Evolutionary conservation across 805 yeast species (phyloP), one percentile per base, ranked within the genome.

Genomic region (Monosporozyma aerobia): DNA sequence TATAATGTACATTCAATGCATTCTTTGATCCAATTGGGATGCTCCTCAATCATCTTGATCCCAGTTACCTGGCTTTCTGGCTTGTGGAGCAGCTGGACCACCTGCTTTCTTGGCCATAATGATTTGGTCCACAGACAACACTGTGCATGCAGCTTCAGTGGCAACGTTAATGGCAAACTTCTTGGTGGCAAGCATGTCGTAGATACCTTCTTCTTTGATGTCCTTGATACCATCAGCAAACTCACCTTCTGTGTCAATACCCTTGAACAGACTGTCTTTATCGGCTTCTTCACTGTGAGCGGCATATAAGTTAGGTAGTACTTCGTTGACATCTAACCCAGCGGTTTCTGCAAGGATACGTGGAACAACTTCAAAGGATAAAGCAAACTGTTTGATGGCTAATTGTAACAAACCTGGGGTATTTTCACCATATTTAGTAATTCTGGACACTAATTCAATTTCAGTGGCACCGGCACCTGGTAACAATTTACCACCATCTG

Each of bases 91-190:
- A 33, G 75, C 83, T 48, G 99, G 99, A 23, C 99, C 99, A 59
- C 99, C 99, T 2, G 98, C 97, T 69, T 97, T 82, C 80, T 92
- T 92, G 46, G 99, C 98, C 94, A 92, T 94, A 67, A 92, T 94
- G 63, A 92, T 92, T 77, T 92, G 98, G 69, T 94, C 98, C 49
- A 94, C 94, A 27, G 95, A 83, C 39, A 35, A 13, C 39, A 13
- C 39, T 35, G 29, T 27, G 29, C 29, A 27, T 27, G 29, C 29
- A 27, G 29, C 39, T 35, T 13, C 16, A 35, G 39, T n/a, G 39
- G 39, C 39, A 35, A 35, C 39, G 10, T 83, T 81, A 59, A 94
- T 85, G 47, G 97, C 99, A 56, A 88, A 85, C 63, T 77, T 79
- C 76, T 94, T 92, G 44, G 90, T 78, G 23, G 87, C 74, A 57